These are phyloP conservation scores for Dactylellina drechsleri DNA, from an alignment of 2,329 filamentous ascomycete species.

Conservation along the genomic window DNA sequence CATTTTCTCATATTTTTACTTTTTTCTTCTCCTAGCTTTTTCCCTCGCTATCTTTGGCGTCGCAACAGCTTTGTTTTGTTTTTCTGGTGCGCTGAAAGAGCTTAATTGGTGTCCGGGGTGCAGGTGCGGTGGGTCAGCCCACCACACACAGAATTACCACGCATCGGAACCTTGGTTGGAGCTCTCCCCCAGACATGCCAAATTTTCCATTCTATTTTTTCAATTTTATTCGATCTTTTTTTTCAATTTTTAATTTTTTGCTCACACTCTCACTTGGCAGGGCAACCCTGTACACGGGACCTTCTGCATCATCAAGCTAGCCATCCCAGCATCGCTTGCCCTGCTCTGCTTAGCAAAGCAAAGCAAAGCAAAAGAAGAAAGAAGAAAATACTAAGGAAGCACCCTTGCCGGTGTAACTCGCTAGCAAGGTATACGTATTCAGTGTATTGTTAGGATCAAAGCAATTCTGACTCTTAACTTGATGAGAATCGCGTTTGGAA, in stretches of 20 bases:
- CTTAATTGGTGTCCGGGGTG: conserved; percentile 45
- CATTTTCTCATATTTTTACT: conserved; percentile 19
- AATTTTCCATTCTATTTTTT: conserved; percentile 11
- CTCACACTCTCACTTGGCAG: conserved; percentile 24
- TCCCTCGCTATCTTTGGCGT: conserved; percentile 19
- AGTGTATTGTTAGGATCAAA: too few relatives aligned
- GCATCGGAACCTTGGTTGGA: conserved; percentile 50
- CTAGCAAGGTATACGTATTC: background rate
- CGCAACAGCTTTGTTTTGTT: conserved; percentile 32
- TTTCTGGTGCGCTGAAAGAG: conserved; percentile 33
- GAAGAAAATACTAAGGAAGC: background rate
- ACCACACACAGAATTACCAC: conserved; percentile 19
- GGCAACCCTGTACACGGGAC: conserved; percentile 43
- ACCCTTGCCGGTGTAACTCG: conserved; percentile 15
- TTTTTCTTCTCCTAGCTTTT: conserved; percentile 37
- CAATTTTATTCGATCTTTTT: conserved; percentile 14
- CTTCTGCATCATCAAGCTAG: conserved; percentile 33
- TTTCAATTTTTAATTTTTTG: conserved; percentile 4
- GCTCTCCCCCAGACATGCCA: conserved; percentile 42
- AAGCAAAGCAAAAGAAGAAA: background rate
- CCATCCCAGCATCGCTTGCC: background rate
- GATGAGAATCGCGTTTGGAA: conserved; percentile 5
- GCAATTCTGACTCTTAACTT: background rate
- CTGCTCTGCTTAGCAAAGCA: background rate
- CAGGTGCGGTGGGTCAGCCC: conserved; percentile 40